Evolutionary conservation across 2,329 filamentous ascomycete genomes (phyloP), one percentile per base, ranked within the genome.

Genomic region (Aspergillus luchuensis): DNA sequence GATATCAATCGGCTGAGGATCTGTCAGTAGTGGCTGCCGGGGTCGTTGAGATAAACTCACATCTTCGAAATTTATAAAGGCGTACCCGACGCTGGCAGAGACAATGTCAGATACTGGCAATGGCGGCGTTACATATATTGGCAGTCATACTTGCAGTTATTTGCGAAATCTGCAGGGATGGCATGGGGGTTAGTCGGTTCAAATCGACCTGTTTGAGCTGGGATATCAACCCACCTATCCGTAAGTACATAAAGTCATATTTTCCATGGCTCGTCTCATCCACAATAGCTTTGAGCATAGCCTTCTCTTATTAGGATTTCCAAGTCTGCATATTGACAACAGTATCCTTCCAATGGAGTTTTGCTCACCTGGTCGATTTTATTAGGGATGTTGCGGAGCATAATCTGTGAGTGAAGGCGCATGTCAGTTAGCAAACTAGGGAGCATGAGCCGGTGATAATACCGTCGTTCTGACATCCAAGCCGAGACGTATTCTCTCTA

Each of bases 311-410:
- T 62, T 38, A 62, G 33, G 5, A 13, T 36, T 13, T 36, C 33
- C 33, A 5, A 36, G 33, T 36, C 33, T 36, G 10, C 33, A 13
- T 36, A 13, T 11, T 36, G 5, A 36, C 0, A 10, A 49, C 17
- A 2, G 5, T 10, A 23, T 43, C 5, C 2, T 30, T 25, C 13
- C 2, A 7, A 19, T 25, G n/a, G 5, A 13, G 11, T 25, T 13
- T 21, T 13, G 17, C 76, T 64, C 74, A 81, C 79, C 71, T 81
- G 87, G 69, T 92, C 87, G 58, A 97, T 88, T 69, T 93, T 92
- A 78, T 97, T 97, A 1, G 94, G 94, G 49, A 97, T 94, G 74
- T 98, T 97, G 41, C 94, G 89, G 33, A 97, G 78, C 94, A 98
- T 97, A 66, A 98, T 91, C 89, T 92, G 28, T 36, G 13, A 56